Conservation (phyloP, 2,329 filamentous ascomycete species). For the Colletotrichum limetticola region DNA sequence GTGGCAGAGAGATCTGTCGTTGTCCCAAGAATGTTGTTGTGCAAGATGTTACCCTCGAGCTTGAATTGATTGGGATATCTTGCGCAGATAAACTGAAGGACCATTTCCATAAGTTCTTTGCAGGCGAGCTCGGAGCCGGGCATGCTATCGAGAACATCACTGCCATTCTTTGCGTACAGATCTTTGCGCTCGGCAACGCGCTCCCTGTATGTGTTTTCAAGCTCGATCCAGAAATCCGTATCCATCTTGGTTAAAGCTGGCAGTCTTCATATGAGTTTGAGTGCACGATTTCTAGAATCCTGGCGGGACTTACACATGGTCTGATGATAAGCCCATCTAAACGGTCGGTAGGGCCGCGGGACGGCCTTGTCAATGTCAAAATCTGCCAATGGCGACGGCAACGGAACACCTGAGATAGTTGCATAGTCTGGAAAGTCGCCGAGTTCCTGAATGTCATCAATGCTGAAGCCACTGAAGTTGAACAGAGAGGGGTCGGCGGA, state of each 20-base stretch:
- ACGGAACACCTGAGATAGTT: conserved; percentile 76
- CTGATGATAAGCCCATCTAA: conserved; percentile 87
- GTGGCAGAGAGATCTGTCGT: conserved; percentile 69
- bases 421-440: conserved; percentile 86
- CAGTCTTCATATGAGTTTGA: conserved; percentile 20
- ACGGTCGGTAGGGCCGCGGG: conserved; percentile 82
- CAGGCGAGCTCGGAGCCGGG: conserved; percentile 83
- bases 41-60: conserved; percentile 67
- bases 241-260: conserved; percentile 79
- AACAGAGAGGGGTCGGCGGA: conserved; percentile 51
- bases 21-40: conserved; percentile 75
- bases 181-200: conserved; percentile 76
- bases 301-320: conserved; percentile 79
- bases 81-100: conserved; percentile 79
- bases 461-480: conserved; percentile 76
- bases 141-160: conserved; percentile 72
- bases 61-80: conserved; percentile 82
- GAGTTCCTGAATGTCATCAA: conserved; percentile 74
- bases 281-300: too few species aligned
- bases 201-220: conserved; percentile 77
- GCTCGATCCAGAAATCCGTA: conserved; percentile 88
- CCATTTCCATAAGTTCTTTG: conserved; percentile 91
- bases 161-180: conserved; percentile 72
- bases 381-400: conserved; percentile 69
- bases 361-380: conserved; percentile 77